Evolutionary conservation across 768 basidiomycete genomes (phyloP).

Genomic region (Tubosaeta brunneosetosa): DNA sequence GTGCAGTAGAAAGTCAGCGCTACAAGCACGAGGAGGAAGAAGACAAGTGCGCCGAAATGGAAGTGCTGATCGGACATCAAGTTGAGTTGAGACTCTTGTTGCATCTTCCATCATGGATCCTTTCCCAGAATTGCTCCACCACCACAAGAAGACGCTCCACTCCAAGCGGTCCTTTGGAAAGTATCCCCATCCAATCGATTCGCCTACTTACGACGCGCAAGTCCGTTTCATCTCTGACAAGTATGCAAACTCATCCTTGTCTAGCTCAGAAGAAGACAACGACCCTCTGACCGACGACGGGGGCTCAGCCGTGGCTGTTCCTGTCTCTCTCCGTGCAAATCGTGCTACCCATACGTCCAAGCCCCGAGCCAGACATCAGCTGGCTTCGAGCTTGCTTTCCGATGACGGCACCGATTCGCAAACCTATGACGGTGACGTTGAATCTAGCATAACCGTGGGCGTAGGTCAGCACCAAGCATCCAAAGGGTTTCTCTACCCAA

Average conservation of each 20-base stretch:
- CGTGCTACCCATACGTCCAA: conserved; percentile 24
- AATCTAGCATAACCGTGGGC: conserved; percentile 65
- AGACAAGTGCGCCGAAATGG: conserved; percentile 1
- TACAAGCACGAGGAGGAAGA: conserved; percentile 6
- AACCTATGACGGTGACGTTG: conserved; percentile 88
- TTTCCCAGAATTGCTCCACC: conserved; percentile 21
- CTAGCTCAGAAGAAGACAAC: conserved; percentile 83
- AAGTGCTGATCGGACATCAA: neutral
- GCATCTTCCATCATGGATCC: conserved; percentile 17
- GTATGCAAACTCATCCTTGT: conserved; percentile 8
- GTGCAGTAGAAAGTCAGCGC: neutral
- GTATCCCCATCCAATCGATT: conserved; percentile 57
- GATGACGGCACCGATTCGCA: conserved; percentile 80
- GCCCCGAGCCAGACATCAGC: conserved; percentile 43
- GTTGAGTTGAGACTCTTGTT: neutral
- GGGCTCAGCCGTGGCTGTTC: conserved; percentile 47
- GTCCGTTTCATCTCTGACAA: conserved; percentile 15
- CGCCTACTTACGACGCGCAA: conserved; percentile 74
- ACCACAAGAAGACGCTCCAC: conserved; percentile 33
- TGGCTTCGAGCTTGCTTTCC: conserved; percentile 51
- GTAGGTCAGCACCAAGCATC: conserved; percentile 36
- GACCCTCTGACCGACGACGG: conserved; percentile 80
- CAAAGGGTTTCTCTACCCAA: conserved; percentile 25
- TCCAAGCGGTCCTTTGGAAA: conserved; percentile 68
- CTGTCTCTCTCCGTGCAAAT: conserved; percentile 24